phyloP scores from a whole-genome alignment of 768 basidiomycete species.

The Tylopilus sp. region DNA sequence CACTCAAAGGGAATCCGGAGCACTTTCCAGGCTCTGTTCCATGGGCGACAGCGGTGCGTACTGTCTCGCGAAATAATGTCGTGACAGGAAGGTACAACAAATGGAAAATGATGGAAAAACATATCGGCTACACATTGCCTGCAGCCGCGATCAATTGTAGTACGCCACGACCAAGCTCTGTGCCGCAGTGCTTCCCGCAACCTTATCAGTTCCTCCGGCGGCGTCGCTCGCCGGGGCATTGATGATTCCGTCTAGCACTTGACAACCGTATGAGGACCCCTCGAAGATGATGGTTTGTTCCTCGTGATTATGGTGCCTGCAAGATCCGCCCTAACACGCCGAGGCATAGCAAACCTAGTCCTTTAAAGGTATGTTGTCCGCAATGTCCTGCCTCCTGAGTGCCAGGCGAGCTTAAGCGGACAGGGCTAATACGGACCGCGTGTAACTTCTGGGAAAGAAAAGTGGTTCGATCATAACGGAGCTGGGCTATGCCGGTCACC shows the following conservation, averaged over 20 bases:
- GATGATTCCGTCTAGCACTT: slow-evolving; percentile 1
- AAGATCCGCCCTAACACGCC: slow-evolving; percentile 14
- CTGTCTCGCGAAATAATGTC: neutral
- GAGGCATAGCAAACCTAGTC: neutral
- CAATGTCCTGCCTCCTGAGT: slow-evolving; percentile 7
- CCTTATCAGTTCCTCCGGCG: slow-evolving; percentile 14
- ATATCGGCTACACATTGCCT: neutral
- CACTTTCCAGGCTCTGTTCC: neutral
- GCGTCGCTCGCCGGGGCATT: slow-evolving; percentile 8
- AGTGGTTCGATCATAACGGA: slow-evolving; percentile 31
- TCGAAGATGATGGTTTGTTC: neutral
- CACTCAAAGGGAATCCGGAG: neutral
- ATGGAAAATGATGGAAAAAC: neutral
- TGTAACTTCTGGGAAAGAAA: slow-evolving; percentile 16
- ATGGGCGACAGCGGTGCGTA: neutral
- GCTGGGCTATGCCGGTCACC: slow-evolving; percentile 26
- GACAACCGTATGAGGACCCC: neutral
- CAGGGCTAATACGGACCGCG: slow-evolving; percentile 6
- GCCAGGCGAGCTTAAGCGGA: slow-evolving; percentile 7
- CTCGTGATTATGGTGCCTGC: slow-evolving; percentile 8
- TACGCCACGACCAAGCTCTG: slow-evolving; percentile 15
- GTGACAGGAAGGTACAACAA: slow-evolving; percentile 3
- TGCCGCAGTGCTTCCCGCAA: slow-evolving; percentile 6
- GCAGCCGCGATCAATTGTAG: slow-evolving; percentile 5
- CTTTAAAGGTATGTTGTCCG: neutral